Conservation (phyloP, 176 grass and related monocot species). For the Guadua angustifolia region DNA sequence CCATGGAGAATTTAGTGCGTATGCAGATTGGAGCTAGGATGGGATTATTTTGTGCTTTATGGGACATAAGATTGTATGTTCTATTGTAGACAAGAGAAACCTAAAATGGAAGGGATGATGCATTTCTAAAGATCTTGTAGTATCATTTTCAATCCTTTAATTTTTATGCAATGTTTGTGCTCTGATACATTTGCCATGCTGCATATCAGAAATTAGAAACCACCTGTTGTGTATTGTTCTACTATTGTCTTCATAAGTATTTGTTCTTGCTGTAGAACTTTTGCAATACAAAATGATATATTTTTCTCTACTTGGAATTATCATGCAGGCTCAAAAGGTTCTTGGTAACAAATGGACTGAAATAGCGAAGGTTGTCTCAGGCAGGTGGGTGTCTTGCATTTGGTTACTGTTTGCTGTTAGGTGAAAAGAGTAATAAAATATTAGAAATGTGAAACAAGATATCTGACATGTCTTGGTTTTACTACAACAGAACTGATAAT, state of each 20-base stretch:
- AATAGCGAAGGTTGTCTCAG: constrained; percentile 94
- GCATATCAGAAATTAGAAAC: constrained; percentile 22
- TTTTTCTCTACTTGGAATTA: constrained; percentile 42
- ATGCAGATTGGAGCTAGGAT: not conserved
- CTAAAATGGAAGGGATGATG: constrained; percentile 24
- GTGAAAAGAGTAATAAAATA: constrained; percentile 6
- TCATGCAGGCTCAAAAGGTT: constrained; percentile 84
- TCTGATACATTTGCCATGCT: constrained; percentile 18
- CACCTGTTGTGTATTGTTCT: not conserved
- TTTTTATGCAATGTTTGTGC: constrained; percentile 7
- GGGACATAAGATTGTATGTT: not conserved
- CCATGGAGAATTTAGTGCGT: not conserved
- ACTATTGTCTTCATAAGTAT: not conserved
- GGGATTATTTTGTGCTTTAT: constrained; percentile 3
- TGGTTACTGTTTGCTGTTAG: constrained; percentile 14
- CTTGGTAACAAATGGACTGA: constrained; percentile 97
- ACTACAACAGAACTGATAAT: constrained; percentile 78
- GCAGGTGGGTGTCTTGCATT: constrained; percentile 67
- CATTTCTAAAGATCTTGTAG: not conserved
- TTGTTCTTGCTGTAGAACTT: not conserved
- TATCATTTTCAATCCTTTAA: not conserved
- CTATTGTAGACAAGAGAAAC: constrained; percentile 9
- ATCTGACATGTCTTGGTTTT: constrained; percentile 12
- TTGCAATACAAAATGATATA: not conserved
- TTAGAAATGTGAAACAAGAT: constrained; percentile 3